Conservation (phyloP, 116 monocot genomes). For the Posidonia oceanica region DNA sequence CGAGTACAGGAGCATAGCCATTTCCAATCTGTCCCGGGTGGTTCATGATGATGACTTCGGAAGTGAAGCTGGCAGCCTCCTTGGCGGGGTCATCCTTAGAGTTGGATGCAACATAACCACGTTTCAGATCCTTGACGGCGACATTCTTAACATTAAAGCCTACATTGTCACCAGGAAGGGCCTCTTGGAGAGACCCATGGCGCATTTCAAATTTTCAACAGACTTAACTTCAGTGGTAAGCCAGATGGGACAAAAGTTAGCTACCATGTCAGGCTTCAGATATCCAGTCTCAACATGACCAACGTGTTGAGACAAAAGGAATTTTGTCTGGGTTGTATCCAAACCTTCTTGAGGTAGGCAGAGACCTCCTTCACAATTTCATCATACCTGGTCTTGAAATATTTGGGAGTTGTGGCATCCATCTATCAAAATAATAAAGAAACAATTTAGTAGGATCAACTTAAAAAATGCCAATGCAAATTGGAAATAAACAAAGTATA, state of each 20-base stretch:
- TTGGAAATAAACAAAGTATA: background rate
- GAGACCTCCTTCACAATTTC: slow-evolving; percentile 31
- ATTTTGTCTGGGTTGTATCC: slow-evolving; percentile 29
- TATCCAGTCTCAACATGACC: slow-evolving; percentile 22
- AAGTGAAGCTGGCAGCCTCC: slow-evolving; percentile 22
- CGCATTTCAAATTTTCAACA: slow-evolving; percentile 29
- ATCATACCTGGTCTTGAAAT: slow-evolving; percentile 21
- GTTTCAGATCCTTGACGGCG: too few relatives aligned
- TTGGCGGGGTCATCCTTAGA: slow-evolving; percentile 24
- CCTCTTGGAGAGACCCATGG: slow-evolving; percentile 20
- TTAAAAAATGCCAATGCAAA: background rate
- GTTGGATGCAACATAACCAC: slow-evolving; percentile 25
- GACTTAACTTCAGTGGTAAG: slow-evolving; percentile 28
- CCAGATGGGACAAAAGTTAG: slow-evolving; percentile 14
- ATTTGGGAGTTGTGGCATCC: slow-evolving; percentile 30
- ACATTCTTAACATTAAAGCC: too few relatives aligned
- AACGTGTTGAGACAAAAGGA: slow-evolving; percentile 19
- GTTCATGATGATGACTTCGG: slow-evolving; percentile 31
- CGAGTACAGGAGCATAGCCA: slow-evolving; percentile 23
- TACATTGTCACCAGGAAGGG: slow-evolving; percentile 22
- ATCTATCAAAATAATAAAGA: slow-evolving; percentile 7
- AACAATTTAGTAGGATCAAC: background rate
- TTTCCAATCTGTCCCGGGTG: slow-evolving; percentile 28
- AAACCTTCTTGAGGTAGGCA: slow-evolving; percentile 24
- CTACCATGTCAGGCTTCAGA: slow-evolving; percentile 26